Conservation (phyloP, 495 filamentous ascomycete genomes). For the Hypoxylon fuscum region DNA sequence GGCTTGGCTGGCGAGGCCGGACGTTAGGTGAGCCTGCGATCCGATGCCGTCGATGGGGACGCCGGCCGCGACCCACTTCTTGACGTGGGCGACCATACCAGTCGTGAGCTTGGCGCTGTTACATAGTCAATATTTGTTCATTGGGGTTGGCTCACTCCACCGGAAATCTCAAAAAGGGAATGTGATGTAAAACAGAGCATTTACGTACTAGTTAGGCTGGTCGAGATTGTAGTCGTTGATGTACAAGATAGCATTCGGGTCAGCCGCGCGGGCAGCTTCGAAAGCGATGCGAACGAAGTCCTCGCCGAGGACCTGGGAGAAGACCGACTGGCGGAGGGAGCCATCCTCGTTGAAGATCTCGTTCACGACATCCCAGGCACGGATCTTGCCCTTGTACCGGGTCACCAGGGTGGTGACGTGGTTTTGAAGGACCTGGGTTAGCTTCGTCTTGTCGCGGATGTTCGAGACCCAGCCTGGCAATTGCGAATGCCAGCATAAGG, state of each 20-base stretch:
- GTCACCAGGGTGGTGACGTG: slow-evolving; percentile 66
- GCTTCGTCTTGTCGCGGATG: slow-evolving; percentile 58
- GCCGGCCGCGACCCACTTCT: slow-evolving; percentile 70
- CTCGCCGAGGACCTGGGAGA: slow-evolving; percentile 67
- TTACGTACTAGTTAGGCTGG: slow-evolving; percentile 41
- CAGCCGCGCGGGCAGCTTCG: slow-evolving; percentile 64
- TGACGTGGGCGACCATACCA: slow-evolving; percentile 71
- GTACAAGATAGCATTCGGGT: slow-evolving; percentile 68
- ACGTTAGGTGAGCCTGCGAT: slow-evolving; percentile 68
- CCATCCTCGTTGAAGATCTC: slow-evolving; percentile 74
- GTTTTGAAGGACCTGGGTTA: slow-evolving; percentile 66
- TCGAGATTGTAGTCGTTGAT: slow-evolving; percentile 77
- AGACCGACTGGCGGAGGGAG: slow-evolving; percentile 63
- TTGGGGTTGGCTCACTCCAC: neutral
- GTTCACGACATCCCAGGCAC: slow-evolving; percentile 71
- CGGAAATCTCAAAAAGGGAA: neutral
- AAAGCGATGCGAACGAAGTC: slow-evolving; percentile 69
- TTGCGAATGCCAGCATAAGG: slow-evolving; percentile 71
- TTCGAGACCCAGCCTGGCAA: slow-evolving; percentile 67
- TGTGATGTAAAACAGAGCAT: neutral
- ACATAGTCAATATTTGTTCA: slow-evolving; percentile 31
- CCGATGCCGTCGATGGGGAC: slow-evolving; percentile 79
- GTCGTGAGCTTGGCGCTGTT: slow-evolving; percentile 61
- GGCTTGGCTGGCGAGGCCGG: slow-evolving; percentile 56
- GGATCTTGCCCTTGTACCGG: slow-evolving; percentile 70